These are phyloP conservation scores for Leishmania turanica DNA, from an alignment of 208 protist genomes.

Conservation along the genomic window DNA sequence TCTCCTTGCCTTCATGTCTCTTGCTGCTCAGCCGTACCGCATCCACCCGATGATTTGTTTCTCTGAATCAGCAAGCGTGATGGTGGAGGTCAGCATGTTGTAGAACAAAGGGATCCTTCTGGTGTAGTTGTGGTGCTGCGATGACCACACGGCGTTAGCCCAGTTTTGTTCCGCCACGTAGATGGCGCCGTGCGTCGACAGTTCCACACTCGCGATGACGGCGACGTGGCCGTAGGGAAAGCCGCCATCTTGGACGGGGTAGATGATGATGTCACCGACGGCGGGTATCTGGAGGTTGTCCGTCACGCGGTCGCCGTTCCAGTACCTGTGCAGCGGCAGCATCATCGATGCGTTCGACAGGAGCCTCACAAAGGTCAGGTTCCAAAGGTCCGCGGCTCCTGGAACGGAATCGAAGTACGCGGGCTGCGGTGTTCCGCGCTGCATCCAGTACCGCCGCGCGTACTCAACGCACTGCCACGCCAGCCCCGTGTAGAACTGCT, in stretches of 20 bases:
- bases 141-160: constrained; percentile 56
- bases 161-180: constrained; percentile 89
- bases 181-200: constrained; percentile 15
- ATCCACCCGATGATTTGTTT: constrained; percentile 43
- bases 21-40: constrained; percentile 22
- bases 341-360: constrained; percentile 35
- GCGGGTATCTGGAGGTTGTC: constrained; percentile 26
- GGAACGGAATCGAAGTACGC: constrained; percentile 62
- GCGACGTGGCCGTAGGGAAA: constrained; percentile 84
- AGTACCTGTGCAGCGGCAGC: constrained; percentile 50
- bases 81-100: neutral
- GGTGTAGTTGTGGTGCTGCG: constrained; percentile 65
- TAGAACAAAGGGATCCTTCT: constrained; percentile 23
- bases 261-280: constrained; percentile 72
- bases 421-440: constrained; percentile 41
- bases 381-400: constrained; percentile 80
- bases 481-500: constrained; percentile 41
- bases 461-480: constrained; percentile 91
- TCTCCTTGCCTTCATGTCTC: neutral
- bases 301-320: constrained; percentile 27
- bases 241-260: constrained; percentile 26
- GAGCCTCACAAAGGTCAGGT: constrained; percentile 26
- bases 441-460: constrained; percentile 86
- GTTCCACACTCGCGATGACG: constrained; percentile 61
- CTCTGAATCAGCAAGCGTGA: constrained; percentile 22